phyloP scores from a whole-genome alignment of 192 early-diverging fungal species.

The Linderina pennispora region DNA sequence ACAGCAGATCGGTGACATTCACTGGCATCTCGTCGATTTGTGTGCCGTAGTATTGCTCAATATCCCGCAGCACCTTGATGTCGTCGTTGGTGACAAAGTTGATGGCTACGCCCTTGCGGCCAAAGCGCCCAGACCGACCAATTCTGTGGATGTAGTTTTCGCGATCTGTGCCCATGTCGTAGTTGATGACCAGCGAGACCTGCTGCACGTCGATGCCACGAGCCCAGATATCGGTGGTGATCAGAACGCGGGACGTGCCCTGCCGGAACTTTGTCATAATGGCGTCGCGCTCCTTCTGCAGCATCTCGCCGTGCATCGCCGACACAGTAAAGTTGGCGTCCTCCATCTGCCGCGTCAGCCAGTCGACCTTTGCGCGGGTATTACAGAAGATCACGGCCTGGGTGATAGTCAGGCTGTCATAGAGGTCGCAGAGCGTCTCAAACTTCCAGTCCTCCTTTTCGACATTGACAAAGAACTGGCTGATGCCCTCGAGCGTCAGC shows the following conservation, averaged over 20 bases:
- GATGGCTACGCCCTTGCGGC: conserved; percentile 98
- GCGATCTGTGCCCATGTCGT: conserved; percentile 92
- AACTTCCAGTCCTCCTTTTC: conserved; percentile 99
- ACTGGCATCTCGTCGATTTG: conserved; percentile 50
- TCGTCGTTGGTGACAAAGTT: conserved; percentile 98
- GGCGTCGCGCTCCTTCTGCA: conserved; percentile 92
- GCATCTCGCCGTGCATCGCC: conserved; percentile 99
- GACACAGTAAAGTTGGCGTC: conserved; percentile 97
- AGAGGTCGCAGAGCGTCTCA: conserved; percentile 95
- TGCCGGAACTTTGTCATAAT: conserved; percentile 98
- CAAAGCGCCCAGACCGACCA: conserved; percentile 96
- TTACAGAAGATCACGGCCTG: conserved; percentile 99
- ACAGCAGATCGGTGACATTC: conserved; percentile 38
- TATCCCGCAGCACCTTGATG: conserved; percentile 87
- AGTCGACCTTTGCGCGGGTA: conserved; percentile 94
- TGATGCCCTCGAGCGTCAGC: conserved; percentile 96
- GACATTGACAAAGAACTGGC: conserved; percentile 97
- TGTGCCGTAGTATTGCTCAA: conserved; percentile 90
- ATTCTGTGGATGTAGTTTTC: conserved; percentile 99
- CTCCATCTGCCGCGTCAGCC: conserved; percentile 94
- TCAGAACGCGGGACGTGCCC: conserved; percentile 89
- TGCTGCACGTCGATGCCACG: conserved; percentile 99
- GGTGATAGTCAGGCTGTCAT: conserved; percentile 95
- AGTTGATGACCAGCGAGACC: conserved; percentile 97
- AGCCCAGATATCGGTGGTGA: conserved; percentile 98